Evolutionary conservation across 345 rosid genomes (phyloP).

Genomic region (Anacardium occidentale): DNA sequence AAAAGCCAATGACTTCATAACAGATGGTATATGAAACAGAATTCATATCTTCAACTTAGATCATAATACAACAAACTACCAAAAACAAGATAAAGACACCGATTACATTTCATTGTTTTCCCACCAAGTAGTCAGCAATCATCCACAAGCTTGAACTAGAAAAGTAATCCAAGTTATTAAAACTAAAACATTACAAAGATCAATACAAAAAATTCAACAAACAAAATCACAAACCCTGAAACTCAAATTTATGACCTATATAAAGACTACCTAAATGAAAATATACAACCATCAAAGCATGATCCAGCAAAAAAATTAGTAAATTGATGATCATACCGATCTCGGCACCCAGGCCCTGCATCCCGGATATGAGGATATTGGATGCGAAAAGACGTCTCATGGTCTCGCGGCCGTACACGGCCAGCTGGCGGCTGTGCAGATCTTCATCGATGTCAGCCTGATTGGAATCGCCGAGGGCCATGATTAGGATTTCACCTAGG

Average conservation of each 20-base stretch:
- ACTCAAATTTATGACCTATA: background rate
- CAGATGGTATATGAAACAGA: background rate
- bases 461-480: slow-evolving; percentile 72
- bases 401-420: slow-evolving; percentile 97
- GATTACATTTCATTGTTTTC: background rate
- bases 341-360: slow-evolving; percentile 96
- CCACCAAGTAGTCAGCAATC: background rate
- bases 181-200: background rate
- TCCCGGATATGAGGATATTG: slow-evolving; percentile 79
- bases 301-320: background rate
- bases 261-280: background rate
- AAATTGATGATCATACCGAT: slow-evolving; percentile 49
- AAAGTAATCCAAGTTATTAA: background rate
- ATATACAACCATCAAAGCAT: background rate
- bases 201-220: background rate
- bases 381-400: slow-evolving; percentile 97
- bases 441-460: slow-evolving; percentile 88
- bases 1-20: background rate
- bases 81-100: background rate
- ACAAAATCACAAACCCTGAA: background rate
- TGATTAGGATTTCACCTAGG: slow-evolving; percentile 33
- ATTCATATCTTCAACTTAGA: background rate
- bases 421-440: slow-evolving; percentile 98
- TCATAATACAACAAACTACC: background rate
- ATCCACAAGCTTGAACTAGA: background rate